These are phyloP conservation scores for Takakia lepidozioides DNA, from an alignment of 225 moss, liverwort and hornwort species.

Conservation along the genomic window DNA sequence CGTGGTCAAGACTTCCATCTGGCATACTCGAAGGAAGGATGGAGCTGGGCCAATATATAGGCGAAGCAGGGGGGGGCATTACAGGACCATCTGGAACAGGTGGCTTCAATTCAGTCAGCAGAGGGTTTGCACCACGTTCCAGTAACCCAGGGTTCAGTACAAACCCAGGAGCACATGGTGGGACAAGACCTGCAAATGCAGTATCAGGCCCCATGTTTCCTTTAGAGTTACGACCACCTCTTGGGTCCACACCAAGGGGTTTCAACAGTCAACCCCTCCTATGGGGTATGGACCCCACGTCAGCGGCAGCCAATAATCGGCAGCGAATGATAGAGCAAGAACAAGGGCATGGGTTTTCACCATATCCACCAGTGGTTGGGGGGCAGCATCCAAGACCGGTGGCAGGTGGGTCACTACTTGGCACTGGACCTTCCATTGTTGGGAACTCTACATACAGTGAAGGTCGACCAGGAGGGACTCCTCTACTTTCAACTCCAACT, in stretches of 20 bases:
- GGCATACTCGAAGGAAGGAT: not conserved
- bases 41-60: no score
- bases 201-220: not conserved
- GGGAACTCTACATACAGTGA: not conserved
- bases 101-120: not conserved
- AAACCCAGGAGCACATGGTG: not conserved
- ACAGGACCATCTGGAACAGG: not conserved
- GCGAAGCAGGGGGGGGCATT: not conserved
- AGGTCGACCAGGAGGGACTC: not conserved
- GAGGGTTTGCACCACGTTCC: not conserved
- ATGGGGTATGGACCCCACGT: no score
- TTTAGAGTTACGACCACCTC: not conserved
- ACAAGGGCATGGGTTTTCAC: not conserved
- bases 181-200: not conserved
- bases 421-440: not conserved
- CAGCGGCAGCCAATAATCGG: not conserved
- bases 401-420: not conserved
- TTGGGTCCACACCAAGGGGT: not conserved
- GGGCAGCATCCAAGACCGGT: not conserved
- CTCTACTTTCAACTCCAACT: no score
- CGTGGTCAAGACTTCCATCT: not conserved
- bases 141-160: conserved; percentile 1
- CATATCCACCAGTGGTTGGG: not conserved
- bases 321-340: conserved; percentile 1
- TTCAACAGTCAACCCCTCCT: not conserved